Evolutionary conservation across 148 eudicot genomes (phyloP).

Genomic region (Heliamphora exappendiculata): DNA sequence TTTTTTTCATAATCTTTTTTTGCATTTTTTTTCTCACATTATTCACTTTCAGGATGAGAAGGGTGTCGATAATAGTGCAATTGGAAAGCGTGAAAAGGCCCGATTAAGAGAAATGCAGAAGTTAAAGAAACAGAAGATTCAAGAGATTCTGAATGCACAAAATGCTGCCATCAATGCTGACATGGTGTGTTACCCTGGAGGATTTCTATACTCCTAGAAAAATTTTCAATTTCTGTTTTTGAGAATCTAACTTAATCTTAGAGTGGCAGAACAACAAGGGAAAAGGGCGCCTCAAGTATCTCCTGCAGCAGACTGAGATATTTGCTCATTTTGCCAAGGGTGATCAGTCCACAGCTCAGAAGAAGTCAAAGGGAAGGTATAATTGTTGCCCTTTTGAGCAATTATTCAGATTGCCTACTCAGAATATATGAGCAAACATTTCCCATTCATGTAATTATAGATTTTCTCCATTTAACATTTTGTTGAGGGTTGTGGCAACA

Average conservation of each 20-base stretch:
- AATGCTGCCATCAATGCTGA: conserved; percentile 93
- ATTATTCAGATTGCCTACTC: background rate
- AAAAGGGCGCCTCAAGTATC: conserved; percentile 67
- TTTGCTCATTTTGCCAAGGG: conserved; percentile 44
- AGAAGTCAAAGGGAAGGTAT: conserved; percentile 76
- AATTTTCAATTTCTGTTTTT: background rate
- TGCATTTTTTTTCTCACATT: background rate
- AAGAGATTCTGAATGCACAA: conserved; percentile 72
- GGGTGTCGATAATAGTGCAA: conserved; percentile 32
- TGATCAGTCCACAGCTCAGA: conserved; percentile 55
- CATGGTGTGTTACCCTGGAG: conserved; percentile 47
- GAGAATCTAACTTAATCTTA: background rate
- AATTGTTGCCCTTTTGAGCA: background rate
- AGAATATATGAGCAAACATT: background rate
- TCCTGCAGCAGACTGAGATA: conserved; percentile 30
- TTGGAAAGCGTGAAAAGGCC: conserved; percentile 68
- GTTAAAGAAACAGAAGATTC: conserved; percentile 81
- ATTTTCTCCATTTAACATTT: background rate
- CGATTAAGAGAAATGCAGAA: conserved; percentile 83
- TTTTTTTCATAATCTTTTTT: too few relatives aligned
- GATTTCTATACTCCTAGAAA: background rate
- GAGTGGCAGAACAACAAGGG: conserved; percentile 78
- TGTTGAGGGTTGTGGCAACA: background rate
- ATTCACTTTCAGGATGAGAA: conserved; percentile 44
- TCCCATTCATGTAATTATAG: background rate